Conservation (phyloP, 352 stramenopile species). For the Pythium oligandrum region DNA sequence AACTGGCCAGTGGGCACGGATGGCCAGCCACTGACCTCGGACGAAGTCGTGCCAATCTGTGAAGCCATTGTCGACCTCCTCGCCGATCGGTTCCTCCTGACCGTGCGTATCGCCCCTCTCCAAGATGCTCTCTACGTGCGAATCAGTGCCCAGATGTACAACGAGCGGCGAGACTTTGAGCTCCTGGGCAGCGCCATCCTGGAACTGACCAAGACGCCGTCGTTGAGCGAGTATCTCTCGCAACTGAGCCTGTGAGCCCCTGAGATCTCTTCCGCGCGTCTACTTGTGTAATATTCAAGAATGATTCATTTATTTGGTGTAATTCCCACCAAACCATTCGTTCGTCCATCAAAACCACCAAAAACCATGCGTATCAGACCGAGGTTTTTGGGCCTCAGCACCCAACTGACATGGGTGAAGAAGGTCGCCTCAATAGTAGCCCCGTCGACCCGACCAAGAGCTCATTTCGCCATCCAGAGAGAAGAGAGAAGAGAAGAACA, state of each 20-base stretch:
- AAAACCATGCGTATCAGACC: too few species aligned
- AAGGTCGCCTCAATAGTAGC: too few species aligned
- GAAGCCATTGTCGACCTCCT: slow-evolving; percentile 80
- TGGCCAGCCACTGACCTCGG: slow-evolving; percentile 43
- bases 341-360: too few species aligned
- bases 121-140: slow-evolving; percentile 67
- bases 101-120: slow-evolving; percentile 65
- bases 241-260: slow-evolving; percentile 50
- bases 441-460: too few species aligned
- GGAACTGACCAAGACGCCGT: slow-evolving; percentile 62
- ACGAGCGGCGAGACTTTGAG: slow-evolving; percentile 77
- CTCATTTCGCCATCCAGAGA: too few species aligned
- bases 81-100: slow-evolving; percentile 64
- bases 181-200: slow-evolving; percentile 65
- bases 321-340: too few species aligned
- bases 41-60: slow-evolving; percentile 60
- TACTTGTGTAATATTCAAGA: not conserved
- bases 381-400: too few species aligned
- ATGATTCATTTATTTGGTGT: too few species aligned
- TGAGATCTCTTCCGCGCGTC: not conserved
- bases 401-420: too few species aligned
- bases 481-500: too few species aligned
- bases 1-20: slow-evolving; percentile 43
- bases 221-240: slow-evolving; percentile 58
- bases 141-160: slow-evolving; percentile 85